These are phyloP conservation scores for Aspergillus tubingensis DNA, from an alignment of 2,329 filamentous ascomycete genomes.

Conservation along the genomic window DNA sequence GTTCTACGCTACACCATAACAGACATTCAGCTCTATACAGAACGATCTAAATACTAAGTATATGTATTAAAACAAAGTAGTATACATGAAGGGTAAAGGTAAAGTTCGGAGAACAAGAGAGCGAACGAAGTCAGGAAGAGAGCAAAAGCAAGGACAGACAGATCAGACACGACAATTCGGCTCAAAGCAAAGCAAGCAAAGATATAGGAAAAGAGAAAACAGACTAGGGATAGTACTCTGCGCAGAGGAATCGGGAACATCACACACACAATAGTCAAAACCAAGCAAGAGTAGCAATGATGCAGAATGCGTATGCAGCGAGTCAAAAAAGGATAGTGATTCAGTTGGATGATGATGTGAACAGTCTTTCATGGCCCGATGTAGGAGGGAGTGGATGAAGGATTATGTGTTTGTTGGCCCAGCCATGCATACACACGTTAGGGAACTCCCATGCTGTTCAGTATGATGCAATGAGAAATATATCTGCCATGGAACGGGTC, in stretches of 20 bases:
- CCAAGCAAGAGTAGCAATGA: not conserved
- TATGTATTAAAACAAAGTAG: conserved; percentile 7
- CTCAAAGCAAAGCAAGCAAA: not conserved
- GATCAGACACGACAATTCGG: not conserved
- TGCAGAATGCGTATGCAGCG: not conserved
- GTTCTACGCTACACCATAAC: too few relatives aligned
- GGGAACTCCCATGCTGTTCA: conserved; percentile 1
- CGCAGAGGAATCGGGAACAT: not conserved
- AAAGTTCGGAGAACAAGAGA: not conserved
- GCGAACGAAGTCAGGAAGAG: not conserved
- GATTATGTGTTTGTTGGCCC: conserved; percentile 4
- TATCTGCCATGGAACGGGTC: not conserved
- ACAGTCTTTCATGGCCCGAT: conserved; percentile 1
- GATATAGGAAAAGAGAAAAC: not conserved
- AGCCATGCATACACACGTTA: conserved; percentile 7
- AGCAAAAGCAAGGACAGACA: not conserved
- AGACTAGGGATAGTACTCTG: conserved; percentile 7
- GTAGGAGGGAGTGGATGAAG: not conserved
- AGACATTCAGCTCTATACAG: not conserved
- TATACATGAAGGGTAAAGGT: not conserved
- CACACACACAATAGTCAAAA: too few relatives aligned
- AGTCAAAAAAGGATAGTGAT: not conserved
- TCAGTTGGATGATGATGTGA: conserved; percentile 1
- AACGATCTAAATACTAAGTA: not conserved
- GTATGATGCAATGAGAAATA: conserved; percentile 6